phyloP scores from a whole-genome alignment of 805 yeast genomes.

The Diddensiella santjacobensis region DNA sequence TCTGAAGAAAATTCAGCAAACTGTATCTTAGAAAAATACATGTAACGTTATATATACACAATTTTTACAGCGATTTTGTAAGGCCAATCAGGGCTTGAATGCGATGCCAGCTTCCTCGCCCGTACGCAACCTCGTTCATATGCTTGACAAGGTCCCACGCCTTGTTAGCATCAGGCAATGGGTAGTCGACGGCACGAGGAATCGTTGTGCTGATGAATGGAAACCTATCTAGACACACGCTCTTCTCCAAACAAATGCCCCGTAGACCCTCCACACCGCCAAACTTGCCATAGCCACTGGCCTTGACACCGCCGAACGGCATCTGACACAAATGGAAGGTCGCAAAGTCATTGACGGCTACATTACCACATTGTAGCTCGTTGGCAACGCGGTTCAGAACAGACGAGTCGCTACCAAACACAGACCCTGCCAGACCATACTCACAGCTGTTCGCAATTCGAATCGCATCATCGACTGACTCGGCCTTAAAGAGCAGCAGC shows the following conservation, averaged over 20 bases:
- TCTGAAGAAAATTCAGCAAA: conserved; percentile 36
- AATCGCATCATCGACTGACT: conserved; percentile 61
- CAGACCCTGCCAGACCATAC: conserved; percentile 89
- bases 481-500: conserved; percentile 72
- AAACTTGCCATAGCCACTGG: conserved; percentile 95
- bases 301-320: conserved; percentile 94
- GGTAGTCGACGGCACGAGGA: conserved; percentile 89
- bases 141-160: conserved; percentile 89
- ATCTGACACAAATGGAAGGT: conserved; percentile 92
- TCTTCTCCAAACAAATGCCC: conserved; percentile 83
- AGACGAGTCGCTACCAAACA: conserved; percentile 65
- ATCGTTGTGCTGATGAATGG: conserved; percentile 73
- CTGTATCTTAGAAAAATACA: not conserved
- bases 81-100: conserved; percentile 18
- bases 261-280: conserved; percentile 97
- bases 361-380: conserved; percentile 75
- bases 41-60: conserved; percentile 1
- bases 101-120: conserved; percentile 54
- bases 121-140: conserved; percentile 78
- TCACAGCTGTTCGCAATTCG: conserved; percentile 76
- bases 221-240: conserved; percentile 79
- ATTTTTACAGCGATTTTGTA: not conserved
- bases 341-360: conserved; percentile 96
- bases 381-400: conserved; percentile 62
- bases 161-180: conserved; percentile 69